Conservation (phyloP, 768 basidiomycete species). For the Boletus fagicola region DNA sequence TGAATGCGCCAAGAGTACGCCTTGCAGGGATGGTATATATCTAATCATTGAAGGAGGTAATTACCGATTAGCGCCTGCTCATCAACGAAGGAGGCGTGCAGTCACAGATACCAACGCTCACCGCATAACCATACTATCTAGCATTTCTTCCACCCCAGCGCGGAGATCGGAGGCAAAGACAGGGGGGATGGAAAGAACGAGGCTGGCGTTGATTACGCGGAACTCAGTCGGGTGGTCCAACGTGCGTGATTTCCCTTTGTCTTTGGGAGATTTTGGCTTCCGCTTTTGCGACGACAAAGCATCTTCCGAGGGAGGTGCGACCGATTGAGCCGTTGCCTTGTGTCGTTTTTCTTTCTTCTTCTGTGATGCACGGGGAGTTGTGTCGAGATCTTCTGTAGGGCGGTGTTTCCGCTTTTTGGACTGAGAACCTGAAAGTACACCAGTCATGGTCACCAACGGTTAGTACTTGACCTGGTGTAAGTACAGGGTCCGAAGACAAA, state of each 20-base stretch:
- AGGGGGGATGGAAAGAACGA: conserved; percentile 77
- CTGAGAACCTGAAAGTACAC: conserved; percentile 8
- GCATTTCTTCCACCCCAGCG: conserved; percentile 79
- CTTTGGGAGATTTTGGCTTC: conserved; percentile 25
- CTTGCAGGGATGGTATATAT: conserved; percentile 83
- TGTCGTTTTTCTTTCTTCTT: conserved; percentile 37
- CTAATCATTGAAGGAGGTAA: conserved; percentile 39
- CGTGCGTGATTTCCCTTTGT: conserved; percentile 39
- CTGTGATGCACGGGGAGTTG: conserved; percentile 31
- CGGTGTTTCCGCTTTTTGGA: conserved; percentile 54
- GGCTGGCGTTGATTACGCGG: conserved; percentile 56
- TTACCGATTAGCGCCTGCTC: conserved; percentile 1
- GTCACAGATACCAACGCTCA: conserved; percentile 37
- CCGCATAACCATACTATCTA: conserved; percentile 97
- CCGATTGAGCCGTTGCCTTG: conserved; percentile 4
- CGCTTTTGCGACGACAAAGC: conserved; percentile 12
- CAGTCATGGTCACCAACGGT: conserved; percentile 8
- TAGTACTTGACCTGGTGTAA: neutral
- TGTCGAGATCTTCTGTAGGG: conserved; percentile 17
- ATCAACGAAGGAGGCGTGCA: neutral
- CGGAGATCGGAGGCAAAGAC: conserved; percentile 73
- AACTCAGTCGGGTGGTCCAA: conserved; percentile 49
- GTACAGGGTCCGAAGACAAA: neutral
- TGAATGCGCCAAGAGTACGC: conserved; percentile 86
- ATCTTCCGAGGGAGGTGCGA: conserved; percentile 6